phyloP scores from a whole-genome alignment of 768 basidiomycete genomes.

The Psilocybe subaeruginosa region DNA sequence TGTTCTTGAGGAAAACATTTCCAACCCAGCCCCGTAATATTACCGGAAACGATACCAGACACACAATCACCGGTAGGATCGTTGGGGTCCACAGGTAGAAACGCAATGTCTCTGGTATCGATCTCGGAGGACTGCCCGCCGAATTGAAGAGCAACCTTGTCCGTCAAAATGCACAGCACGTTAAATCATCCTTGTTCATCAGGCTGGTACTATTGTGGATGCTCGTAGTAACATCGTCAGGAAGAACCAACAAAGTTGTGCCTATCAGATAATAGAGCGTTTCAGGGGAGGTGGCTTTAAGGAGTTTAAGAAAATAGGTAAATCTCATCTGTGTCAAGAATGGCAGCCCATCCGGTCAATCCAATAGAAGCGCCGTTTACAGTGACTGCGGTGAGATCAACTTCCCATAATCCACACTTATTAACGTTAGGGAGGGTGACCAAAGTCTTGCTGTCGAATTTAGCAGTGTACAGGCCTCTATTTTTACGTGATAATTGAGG shows the following conservation, averaged over 20 bases:
- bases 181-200: slow-evolving; percentile 53
- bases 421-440: slow-evolving; percentile 67
- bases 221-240: slow-evolving; percentile 37
- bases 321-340: slow-evolving; percentile 57
- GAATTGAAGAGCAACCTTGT: slow-evolving; percentile 49
- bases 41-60: slow-evolving; percentile 69
- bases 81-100: slow-evolving; percentile 51
- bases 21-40: slow-evolving; percentile 45
- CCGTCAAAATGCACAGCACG: slow-evolving; percentile 47
- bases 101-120: slow-evolving; percentile 65
- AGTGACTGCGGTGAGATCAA: slow-evolving; percentile 55
- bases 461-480: slow-evolving; percentile 65
- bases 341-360: slow-evolving; percentile 66
- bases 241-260: slow-evolving; percentile 55
- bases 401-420: slow-evolving; percentile 81
- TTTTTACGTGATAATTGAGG: not conserved
- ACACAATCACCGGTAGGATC: slow-evolving; percentile 64
- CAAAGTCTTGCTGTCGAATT: slow-evolving; percentile 67
- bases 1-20: slow-evolving; percentile 80
- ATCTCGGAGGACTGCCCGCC: slow-evolving; percentile 54
- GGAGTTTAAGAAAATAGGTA: not conserved
- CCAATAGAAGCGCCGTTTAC: slow-evolving; percentile 58
- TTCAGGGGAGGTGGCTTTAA: not conserved
- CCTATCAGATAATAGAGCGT: slow-evolving; percentile 22
- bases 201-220: slow-evolving; percentile 43